Percentiles rank a stretch among this genome's conserved stretches.
Evolutionary conservation across 768 basidiomycete genomes (phyloP).

Genomic region (Pisolithus orientalis): DNA sequence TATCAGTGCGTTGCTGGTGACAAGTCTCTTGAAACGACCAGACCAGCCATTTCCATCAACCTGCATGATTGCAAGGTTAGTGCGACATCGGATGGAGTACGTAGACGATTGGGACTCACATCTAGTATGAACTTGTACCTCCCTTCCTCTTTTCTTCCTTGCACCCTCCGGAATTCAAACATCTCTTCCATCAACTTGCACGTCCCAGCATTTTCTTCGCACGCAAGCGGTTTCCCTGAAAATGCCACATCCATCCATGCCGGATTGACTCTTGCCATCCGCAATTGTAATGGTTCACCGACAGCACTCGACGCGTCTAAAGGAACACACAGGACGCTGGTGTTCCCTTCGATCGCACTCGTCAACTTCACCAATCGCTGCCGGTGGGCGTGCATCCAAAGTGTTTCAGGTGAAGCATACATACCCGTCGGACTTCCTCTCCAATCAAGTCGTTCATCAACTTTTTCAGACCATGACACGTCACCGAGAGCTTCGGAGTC

Average conservation of each 20-base stretch:
- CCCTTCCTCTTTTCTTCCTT: constrained; percentile 42
- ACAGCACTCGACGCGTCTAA: constrained; percentile 22
- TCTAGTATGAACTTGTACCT: constrained; percentile 58
- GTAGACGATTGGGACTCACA: constrained; percentile 25
- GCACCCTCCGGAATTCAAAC: constrained; percentile 45
- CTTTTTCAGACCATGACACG: constrained; percentile 58
- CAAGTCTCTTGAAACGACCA: constrained; percentile 51
- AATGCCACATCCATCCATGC: constrained; percentile 58
- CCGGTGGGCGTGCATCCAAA: constrained; percentile 49
- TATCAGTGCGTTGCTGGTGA: constrained; percentile 49
- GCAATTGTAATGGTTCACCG: constrained; percentile 28
- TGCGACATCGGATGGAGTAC: too few species aligned
- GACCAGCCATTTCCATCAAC: constrained; percentile 58
- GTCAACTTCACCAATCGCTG: constrained; percentile 38
- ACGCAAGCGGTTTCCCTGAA: constrained; percentile 38
- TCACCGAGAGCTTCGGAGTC: constrained; percentile 38
- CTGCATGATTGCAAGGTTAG: constrained; percentile 14
- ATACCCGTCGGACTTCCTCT: constrained; percentile 72
- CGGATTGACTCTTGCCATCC: constrained; percentile 40
- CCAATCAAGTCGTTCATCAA: constrained; percentile 61
- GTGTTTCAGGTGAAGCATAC: constrained; percentile 29
- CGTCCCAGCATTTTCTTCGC: constrained; percentile 21
- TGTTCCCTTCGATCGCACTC: constrained; percentile 35
- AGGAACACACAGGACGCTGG: constrained; percentile 33
- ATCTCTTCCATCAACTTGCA: constrained; percentile 40